Percentiles rank a stretch among this genome's conserved stretches.
phyloP scores from a whole-genome alignment of 2,329 filamentous ascomycete genomes.

The Claviceps sp. region DNA sequence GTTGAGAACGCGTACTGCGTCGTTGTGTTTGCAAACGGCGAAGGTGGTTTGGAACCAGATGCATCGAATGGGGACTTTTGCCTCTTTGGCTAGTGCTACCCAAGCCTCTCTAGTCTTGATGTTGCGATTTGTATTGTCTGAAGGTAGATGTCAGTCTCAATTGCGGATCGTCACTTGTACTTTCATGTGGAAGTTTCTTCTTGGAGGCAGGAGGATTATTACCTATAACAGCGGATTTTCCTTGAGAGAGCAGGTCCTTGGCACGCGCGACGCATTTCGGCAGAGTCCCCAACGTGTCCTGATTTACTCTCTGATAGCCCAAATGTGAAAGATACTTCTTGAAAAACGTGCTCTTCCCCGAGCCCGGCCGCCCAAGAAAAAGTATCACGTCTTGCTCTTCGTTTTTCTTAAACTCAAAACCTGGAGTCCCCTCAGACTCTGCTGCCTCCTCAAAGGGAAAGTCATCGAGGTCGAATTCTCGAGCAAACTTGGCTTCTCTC shows the following conservation, averaged over 20 bases:
- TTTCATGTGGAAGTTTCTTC: slow-evolving; percentile 7
- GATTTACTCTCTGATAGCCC: slow-evolving; percentile 76
- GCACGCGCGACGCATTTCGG: slow-evolving; percentile 63
- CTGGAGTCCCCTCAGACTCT: slow-evolving; percentile 11
- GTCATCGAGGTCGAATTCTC: slow-evolving; percentile 56
- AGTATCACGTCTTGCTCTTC: slow-evolving; percentile 63
- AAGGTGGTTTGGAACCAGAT: slow-evolving; percentile 67
- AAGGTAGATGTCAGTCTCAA: background rate
- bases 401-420: slow-evolving; percentile 44
- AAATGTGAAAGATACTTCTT: slow-evolving; percentile 64
- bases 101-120: slow-evolving; percentile 63
- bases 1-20: slow-evolving; percentile 64
- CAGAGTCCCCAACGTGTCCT: slow-evolving; percentile 69
- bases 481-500: slow-evolving; percentile 41
- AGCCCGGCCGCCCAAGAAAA: slow-evolving; percentile 77
- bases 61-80: slow-evolving; percentile 66
- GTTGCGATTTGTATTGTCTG: slow-evolving; percentile 95
- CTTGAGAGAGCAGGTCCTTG: slow-evolving; percentile 46
- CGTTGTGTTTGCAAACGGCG: slow-evolving; percentile 70
- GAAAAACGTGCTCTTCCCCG: slow-evolving; percentile 88
- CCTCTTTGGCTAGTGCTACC: slow-evolving; percentile 58
- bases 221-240: slow-evolving; percentile 67
- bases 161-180: background rate
- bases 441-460: slow-evolving; percentile 30
- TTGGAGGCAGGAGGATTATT: slow-evolving; percentile 19